Conservation (phyloP, 768 basidiomycete species). For the Lentinula boryana region DNA sequence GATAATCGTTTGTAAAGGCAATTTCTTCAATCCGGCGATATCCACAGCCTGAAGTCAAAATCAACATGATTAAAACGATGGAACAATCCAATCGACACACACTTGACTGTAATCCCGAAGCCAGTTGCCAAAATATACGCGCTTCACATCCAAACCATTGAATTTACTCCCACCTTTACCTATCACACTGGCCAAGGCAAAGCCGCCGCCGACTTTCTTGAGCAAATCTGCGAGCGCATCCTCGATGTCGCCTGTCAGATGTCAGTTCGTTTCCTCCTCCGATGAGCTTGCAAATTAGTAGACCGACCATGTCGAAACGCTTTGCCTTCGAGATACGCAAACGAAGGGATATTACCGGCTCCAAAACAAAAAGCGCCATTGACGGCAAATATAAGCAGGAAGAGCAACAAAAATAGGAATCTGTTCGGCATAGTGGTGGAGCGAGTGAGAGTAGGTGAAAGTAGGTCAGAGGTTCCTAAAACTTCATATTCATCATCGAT, state of each 20-base stretch:
- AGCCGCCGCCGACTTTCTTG: conserved; percentile 52
- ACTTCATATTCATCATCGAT: not conserved
- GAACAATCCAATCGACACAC: conserved; percentile 1
- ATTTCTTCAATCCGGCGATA: conserved; percentile 71
- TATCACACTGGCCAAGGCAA: conserved; percentile 53
- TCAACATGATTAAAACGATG: not conserved
- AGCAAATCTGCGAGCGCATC: conserved; percentile 56
- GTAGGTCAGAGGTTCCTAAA: not conserved
- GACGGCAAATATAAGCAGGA: conserved; percentile 46
- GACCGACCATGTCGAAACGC: conserved; percentile 72
- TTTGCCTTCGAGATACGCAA: conserved; percentile 80
- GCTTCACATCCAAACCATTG: conserved; percentile 70
- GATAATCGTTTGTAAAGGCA: conserved; percentile 73
- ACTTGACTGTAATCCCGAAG: conserved; percentile 84
- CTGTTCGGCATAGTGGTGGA: conserved; percentile 25
- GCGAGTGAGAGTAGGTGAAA: not conserved
- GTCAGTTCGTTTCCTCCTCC: not conserved
- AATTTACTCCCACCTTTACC: conserved; percentile 64
- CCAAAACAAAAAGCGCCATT: conserved; percentile 71
- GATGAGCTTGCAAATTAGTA: not conserved
- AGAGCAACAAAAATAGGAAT: conserved; percentile 34
- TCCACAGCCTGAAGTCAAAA: conserved; percentile 60
- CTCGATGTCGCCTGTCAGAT: conserved; percentile 20
- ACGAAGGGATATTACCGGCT: conserved; percentile 85
- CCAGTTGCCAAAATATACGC: conserved; percentile 56